Evolutionary conservation across 371 early-diverging fungal species (phyloP), one percentile per base, ranked within the genome.

Genomic region (Coemansia sp.): DNA sequence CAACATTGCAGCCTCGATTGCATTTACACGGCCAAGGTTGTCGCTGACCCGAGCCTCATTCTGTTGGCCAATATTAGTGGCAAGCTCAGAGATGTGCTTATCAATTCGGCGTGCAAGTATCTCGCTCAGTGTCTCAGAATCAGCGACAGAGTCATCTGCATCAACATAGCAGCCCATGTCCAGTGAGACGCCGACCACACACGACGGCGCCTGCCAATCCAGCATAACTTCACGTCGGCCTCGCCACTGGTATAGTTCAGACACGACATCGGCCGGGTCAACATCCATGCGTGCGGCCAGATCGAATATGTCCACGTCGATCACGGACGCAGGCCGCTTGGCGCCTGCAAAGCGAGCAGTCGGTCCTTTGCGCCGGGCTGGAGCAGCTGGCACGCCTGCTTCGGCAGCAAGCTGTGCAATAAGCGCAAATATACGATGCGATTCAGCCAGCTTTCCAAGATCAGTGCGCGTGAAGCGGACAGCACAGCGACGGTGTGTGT

Each of bases 171-270:
- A 42, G 48, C 63, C 54, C 60, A 42, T 66, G 34, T 73, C 63
- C 18, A 73, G 56, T 10, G 61, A 14, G 16, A 73, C 63, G 7
- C 66, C 52, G 11, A 73, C 63, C 21, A 73, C 67, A 29, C 62
- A 57, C 11, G 74, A 73, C 6, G 74, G 74, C 5, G 71, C 74
- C 21, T 59, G 74, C 74, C 74, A 73, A 18, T 72, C 72, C 16
- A 73, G 42, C 16, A 63, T 45, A 8, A 73, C 57, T 50, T 73
- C 74, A 14, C 72, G 72, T 27, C 61, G 71, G 26, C 71, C 74
- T 1, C 74, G 72, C 74, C 74, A 73, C 42, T 59, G 66, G 52
- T 73, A 58, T 27, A 73, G 74, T 53, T 73, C 74, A 5, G 74
- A 18, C 1, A 55, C 37, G 4, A 66, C 56, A 5, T 68, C 74